These are phyloP conservation scores for Ustilago tritici DNA, from an alignment of 1,284 basidiomycete species.

Conservation along the genomic window DNA sequence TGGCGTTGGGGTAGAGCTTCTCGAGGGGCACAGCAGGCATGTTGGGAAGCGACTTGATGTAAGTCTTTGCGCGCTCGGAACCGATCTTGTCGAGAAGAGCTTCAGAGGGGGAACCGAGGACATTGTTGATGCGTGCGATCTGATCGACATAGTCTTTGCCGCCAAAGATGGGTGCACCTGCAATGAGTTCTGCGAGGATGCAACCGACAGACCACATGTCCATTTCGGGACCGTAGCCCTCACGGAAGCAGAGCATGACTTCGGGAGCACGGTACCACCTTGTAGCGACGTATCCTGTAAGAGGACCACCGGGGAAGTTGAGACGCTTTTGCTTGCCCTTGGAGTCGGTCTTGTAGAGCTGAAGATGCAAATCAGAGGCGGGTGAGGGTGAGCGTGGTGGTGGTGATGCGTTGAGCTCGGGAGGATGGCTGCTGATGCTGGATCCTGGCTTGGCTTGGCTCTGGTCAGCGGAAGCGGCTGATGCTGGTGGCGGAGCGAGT, in stretches of 20 bases:
- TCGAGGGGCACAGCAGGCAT: conserved; percentile 53
- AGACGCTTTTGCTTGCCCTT: conserved; percentile 55
- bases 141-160: conserved; percentile 69
- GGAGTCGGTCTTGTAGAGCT: conserved; percentile 49
- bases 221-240: conserved; percentile 67
- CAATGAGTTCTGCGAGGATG: conserved; percentile 67
- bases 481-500: conserved; percentile 11
- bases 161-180: conserved; percentile 65
- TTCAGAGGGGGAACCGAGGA: conserved; percentile 64
- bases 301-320: conserved; percentile 66
- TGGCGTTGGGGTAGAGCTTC: conserved; percentile 58
- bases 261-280: conserved; percentile 69
- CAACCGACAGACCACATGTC: conserved; percentile 69
- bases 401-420: conserved; percentile 4
- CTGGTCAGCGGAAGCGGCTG: conserved; percentile 17
- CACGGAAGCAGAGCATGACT: conserved; percentile 68
- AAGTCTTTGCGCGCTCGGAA: conserved; percentile 62
- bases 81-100: conserved; percentile 62
- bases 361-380: conserved; percentile 41
- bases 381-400: conserved; percentile 30
- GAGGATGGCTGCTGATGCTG: conserved; percentile 27
- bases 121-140: conserved; percentile 65
- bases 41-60: conserved; percentile 62
- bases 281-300: conserved; percentile 68
- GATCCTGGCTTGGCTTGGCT: conserved; percentile 17